phyloP scores from a whole-genome alignment of 192 early-diverging fungal genomes.

The Linderina pennispora region DNA sequence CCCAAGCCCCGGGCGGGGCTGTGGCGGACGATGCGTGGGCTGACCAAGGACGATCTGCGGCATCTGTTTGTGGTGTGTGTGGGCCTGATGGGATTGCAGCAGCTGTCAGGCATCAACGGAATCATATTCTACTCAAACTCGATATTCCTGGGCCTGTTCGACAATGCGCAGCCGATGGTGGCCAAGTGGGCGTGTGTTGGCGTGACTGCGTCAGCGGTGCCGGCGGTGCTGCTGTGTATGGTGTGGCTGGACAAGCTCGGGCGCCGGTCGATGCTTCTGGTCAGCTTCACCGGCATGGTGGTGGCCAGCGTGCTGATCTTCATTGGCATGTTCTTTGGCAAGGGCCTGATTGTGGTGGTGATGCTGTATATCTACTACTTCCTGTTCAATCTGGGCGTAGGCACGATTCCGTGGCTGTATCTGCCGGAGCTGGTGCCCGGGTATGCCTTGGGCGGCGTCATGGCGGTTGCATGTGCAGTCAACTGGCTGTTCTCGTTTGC shows the following conservation, averaged over 20 bases:
- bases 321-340: constrained; percentile 47
- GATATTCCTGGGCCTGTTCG: constrained; percentile 50
- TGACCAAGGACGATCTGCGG: constrained; percentile 35
- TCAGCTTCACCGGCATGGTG: constrained; percentile 54
- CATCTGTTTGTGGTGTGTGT: constrained; percentile 46
- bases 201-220: constrained; percentile 51
- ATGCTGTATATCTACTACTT: constrained; percentile 64
- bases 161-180: constrained; percentile 40
- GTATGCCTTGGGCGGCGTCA: constrained; percentile 58
- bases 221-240: constrained; percentile 56
- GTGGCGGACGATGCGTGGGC: constrained; percentile 21
- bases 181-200: constrained; percentile 44
- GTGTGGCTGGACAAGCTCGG: constrained; percentile 59
- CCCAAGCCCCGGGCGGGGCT: constrained; percentile 2
- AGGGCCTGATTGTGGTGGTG: constrained; percentile 50
- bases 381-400: constrained; percentile 66
- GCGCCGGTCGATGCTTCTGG: constrained; percentile 58
- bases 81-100: constrained; percentile 59
- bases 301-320: constrained; percentile 51
- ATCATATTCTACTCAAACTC: constrained; percentile 61
- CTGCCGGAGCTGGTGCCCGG: constrained; percentile 64
- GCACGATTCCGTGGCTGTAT: constrained; percentile 75
- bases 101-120: constrained; percentile 64
- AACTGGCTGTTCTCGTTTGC: constrained; percentile 60
- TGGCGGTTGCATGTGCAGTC: constrained; percentile 56